phyloP scores from a whole-genome alignment of 2,329 filamentous ascomycete species.

The Camillea tinctor region DNA sequence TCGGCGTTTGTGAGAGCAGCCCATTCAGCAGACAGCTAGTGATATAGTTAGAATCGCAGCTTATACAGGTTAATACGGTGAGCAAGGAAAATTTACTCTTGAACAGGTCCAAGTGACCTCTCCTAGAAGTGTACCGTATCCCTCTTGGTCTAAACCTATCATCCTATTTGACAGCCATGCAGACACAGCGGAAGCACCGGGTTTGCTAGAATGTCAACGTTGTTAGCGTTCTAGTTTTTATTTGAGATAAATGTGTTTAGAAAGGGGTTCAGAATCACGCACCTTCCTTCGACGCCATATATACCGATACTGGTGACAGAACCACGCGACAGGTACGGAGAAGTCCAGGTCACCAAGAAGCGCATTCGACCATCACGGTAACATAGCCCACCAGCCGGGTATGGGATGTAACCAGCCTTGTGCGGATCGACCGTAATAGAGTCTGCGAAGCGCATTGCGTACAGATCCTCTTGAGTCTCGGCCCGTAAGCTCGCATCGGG shows the following conservation, averaged over 20 bases:
- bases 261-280: conserved; percentile 4
- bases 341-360: conserved; percentile 44
- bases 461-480: conserved; percentile 40
- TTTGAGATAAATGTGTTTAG: neutral
- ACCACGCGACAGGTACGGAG: conserved; percentile 39
- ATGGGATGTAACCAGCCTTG: conserved; percentile 47
- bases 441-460: conserved; percentile 39
- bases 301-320: conserved; percentile 40
- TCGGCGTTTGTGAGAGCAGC: conserved; percentile 37
- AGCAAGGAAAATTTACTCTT: conserved; percentile 27
- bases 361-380: conserved; percentile 45
- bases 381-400: conserved; percentile 44
- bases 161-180: conserved; percentile 44
- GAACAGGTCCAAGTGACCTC: conserved; percentile 45
- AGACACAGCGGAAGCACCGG: conserved; percentile 44
- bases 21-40: conserved; percentile 40
- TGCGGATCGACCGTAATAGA: conserved; percentile 49
- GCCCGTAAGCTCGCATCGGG: conserved; percentile 35
- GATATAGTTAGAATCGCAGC: neutral
- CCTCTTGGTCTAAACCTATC: conserved; percentile 40
- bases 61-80: neutral
- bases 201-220: conserved; percentile 34
- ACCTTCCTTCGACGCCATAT: conserved; percentile 45
- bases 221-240: neutral
- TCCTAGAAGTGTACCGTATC: conserved; percentile 42